Evolutionary conservation across 179 eudicot genomes (phyloP).

Genomic region (Sideroxylon spinosum): DNA sequence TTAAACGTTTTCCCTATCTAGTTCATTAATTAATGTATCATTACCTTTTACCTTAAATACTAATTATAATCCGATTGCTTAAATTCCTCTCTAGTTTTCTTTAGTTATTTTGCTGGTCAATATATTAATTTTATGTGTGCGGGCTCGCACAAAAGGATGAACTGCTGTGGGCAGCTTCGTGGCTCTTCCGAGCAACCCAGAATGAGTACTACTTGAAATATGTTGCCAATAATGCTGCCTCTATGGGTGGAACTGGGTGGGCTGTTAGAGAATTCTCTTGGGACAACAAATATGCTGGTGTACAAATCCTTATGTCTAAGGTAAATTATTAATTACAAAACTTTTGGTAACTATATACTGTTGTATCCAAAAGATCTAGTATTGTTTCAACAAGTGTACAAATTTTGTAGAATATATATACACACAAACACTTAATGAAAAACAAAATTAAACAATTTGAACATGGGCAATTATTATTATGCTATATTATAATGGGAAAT

Average conservation of each 20-base stretch:
- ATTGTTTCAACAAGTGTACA: no score
- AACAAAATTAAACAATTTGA: neutral
- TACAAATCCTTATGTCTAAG: constrained; percentile 76
- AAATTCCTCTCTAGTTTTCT: neutral
- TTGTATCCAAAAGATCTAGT: no score
- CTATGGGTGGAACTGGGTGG: constrained; percentile 76
- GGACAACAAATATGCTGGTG: constrained; percentile 90
- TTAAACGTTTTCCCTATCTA: neutral
- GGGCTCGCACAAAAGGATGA: constrained; percentile 46
- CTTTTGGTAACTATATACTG: neutral
- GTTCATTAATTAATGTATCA: neutral
- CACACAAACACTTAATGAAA: neutral
- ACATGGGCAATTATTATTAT: no score
- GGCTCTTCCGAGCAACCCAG: constrained; percentile 75
- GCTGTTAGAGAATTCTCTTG: constrained; percentile 72
- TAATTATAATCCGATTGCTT: neutral
- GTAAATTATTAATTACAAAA: constrained; percentile 18
- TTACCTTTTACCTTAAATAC: neutral
- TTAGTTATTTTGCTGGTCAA: neutral
- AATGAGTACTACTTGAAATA: constrained; percentile 65
- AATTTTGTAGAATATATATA: no score
- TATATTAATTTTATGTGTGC: neutral
- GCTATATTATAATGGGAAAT: no score
- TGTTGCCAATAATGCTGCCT: constrained; percentile 48
- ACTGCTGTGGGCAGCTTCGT: constrained; percentile 82